Evolutionary conservation across 1,139 yeast species (phyloP).

Genomic region (Meyerozyma carpophila): DNA sequence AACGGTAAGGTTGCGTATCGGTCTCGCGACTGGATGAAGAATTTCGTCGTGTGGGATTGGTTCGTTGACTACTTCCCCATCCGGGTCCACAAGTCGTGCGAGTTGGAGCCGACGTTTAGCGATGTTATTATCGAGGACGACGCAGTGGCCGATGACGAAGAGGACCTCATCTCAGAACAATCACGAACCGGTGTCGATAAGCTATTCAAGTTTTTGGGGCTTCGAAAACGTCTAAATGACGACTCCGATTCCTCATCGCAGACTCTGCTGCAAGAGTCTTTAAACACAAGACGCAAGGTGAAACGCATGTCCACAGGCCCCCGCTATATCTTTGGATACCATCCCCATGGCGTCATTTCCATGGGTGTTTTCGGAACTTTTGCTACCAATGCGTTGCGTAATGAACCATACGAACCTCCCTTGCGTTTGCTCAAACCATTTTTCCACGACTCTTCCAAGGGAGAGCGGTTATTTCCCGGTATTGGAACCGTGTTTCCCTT

Average conservation of each 20-base stretch:
- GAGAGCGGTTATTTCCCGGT: constrained; percentile 68
- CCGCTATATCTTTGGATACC: constrained; percentile 85
- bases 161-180: constrained; percentile 37
- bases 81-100: constrained; percentile 61
- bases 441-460: constrained; percentile 38
- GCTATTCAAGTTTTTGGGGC: constrained; percentile 33
- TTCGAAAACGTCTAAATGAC: constrained; percentile 35
- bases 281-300: constrained; percentile 8
- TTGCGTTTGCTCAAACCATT: constrained; percentile 49
- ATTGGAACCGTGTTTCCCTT: constrained; percentile 66
- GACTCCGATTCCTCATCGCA: constrained; percentile 9
- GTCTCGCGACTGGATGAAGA: constrained; percentile 53
- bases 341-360: constrained; percentile 95
- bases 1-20: constrained; percentile 65
- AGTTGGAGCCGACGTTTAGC: constrained; percentile 71
- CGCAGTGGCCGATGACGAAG: constrained; percentile 27
- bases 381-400: constrained; percentile 67
- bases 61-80: constrained; percentile 82
- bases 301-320: constrained; percentile 55
- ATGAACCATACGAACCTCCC: constrained; percentile 41
- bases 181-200: constrained; percentile 34
- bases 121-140: constrained; percentile 21
- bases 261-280: constrained; percentile 2
- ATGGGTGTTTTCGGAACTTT: constrained; percentile 87
- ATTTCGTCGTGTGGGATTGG: constrained; percentile 61